A percentile compares a stretch with the other conserved stretches of the same genome.
Conservation (phyloP, 2,329 filamentous ascomycete genomes). For the Hymenoscyphus occultus region DNA sequence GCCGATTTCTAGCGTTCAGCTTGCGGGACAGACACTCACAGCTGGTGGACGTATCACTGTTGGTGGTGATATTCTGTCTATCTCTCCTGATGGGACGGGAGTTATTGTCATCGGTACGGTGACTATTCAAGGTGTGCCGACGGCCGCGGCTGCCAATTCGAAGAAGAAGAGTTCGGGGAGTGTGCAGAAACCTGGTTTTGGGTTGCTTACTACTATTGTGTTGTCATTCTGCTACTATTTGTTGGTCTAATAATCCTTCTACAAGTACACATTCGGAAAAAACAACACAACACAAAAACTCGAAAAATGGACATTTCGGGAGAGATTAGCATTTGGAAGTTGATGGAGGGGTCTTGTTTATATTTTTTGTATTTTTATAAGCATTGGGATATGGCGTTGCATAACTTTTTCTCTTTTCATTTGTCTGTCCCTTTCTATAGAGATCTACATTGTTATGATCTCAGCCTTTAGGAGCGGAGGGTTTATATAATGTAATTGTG, state of each 20-base stretch:
- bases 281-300: neutral
- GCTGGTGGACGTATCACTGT: constrained; percentile 30
- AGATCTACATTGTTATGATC: neutral
- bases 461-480: neutral
- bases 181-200: neutral
- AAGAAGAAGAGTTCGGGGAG: constrained; percentile 23
- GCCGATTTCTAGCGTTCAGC: constrained; percentile 20
- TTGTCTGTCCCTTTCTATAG: neutral
- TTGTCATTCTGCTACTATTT: neutral
- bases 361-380: constrained; percentile 1
- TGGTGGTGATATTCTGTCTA: constrained; percentile 30
- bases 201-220: neutral
- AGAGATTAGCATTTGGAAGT: neutral
- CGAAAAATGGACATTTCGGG: neutral
- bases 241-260: neutral
- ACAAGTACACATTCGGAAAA: too few species aligned
- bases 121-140: constrained; percentile 22
- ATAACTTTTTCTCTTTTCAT: neutral
- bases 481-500: neutral
- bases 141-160: constrained; percentile 18
- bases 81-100: constrained; percentile 26
- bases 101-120: constrained; percentile 30
- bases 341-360: neutral
- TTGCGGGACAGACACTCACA: constrained; percentile 32
- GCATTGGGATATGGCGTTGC: neutral